Evolutionary conservation across 441 rosid species (phyloP), one percentile per base, ranked within the genome.

Genomic region (Euphorbia schlechtendalii): DNA sequence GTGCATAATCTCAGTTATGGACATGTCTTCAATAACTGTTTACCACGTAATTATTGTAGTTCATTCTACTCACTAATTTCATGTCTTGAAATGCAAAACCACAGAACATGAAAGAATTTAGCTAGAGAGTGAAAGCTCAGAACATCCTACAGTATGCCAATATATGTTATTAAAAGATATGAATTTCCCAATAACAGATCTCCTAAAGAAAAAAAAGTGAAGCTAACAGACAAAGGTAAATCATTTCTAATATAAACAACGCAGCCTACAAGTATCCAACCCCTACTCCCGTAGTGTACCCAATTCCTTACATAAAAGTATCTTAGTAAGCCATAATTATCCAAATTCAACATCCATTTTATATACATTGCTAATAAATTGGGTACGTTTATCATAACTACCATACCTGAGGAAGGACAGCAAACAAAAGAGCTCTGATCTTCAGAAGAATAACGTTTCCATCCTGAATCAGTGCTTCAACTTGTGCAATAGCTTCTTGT

Each of bases 371-470:
- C 14, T 17, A 48, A 67, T 24, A 24, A 17, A 38, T 22, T 68
- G 9, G 27, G 24, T 10, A 53, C 53, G 2, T 18, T 40, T 22
- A 43, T 43, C 57, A 45, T 65, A 64, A 40, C n/a, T 32, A 18
- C 40, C 25, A 1, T 18, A 92, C 98, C 91, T 82, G 92, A 30
- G 98, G 96, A 63, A 88, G 74, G 56, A 84, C 71, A 54, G 92
- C 96, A 62, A 92, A 83, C 30, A 84, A 54, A 61, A 92, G 82
- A 61, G 98, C 98, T 81, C 98, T 81, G 62, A 89, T 76, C 81
- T 92, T 89, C 76, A 89, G 87, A 61, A 90, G 96, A 74, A 76
- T 70, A 70, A 92, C 75, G 68, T 92, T 92, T 48, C 81, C 90
- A 13, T 82, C 66, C 70, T 88, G 94, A 76, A 92, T 86, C 58